phyloP scores from a whole-genome alignment of 78 protist species.

The Pigoraptor vietnamica region DNA sequence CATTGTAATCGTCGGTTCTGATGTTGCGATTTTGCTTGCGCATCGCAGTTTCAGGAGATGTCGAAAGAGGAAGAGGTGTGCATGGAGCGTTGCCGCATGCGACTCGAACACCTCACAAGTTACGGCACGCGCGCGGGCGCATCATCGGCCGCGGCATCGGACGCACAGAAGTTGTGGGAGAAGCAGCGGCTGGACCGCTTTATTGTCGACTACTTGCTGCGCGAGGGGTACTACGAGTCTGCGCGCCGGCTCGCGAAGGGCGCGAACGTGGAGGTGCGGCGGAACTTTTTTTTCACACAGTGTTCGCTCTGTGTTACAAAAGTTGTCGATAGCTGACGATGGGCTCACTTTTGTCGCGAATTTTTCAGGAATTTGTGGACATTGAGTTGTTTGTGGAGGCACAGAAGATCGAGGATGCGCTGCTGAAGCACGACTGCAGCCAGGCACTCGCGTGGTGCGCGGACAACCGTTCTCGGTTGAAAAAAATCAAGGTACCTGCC shows the following conservation, averaged over 20 bases:
- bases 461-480: slow-evolving; percentile 49
- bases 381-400: slow-evolving; percentile 46
- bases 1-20: too few relatives aligned
- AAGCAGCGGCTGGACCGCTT: slow-evolving; percentile 35
- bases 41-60: slow-evolving; percentile 3
- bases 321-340: too few relatives aligned
- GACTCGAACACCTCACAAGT: neutral
- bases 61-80: neutral
- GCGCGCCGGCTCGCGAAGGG: slow-evolving; percentile 30
- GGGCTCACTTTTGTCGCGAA: too few relatives aligned
- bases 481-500: slow-evolving; percentile 23
- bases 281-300: too few relatives aligned
- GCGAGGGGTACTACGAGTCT: slow-evolving; percentile 43
- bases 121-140: too few relatives aligned
- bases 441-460: slow-evolving; percentile 63
- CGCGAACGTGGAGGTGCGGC: too few relatives aligned
- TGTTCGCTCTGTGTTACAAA: too few relatives aligned
- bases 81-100: neutral
- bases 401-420: slow-evolving; percentile 42
- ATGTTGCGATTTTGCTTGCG: too few relatives aligned
- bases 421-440: slow-evolving; percentile 42
- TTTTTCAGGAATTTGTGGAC: slow-evolving; percentile 44
- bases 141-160: neutral
- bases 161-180: neutral
- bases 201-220: slow-evolving; percentile 46